These are phyloP conservation scores for Cladorrhinum sp. DNA, from an alignment of 2,329 filamentous ascomycete species.

Conservation along the genomic window DNA sequence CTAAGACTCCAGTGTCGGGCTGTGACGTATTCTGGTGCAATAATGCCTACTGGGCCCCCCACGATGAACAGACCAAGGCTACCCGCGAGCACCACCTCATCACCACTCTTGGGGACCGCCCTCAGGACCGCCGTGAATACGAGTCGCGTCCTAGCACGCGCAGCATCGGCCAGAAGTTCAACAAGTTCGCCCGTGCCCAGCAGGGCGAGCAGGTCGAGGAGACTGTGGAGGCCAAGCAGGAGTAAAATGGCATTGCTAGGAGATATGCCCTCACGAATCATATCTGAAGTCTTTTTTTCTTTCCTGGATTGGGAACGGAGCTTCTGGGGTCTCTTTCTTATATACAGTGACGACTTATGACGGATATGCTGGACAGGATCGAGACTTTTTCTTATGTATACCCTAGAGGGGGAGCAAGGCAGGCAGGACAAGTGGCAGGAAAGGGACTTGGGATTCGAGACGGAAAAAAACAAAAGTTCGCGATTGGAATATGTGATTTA, in stretches of 20 bases:
- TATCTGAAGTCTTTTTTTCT: too few species aligned
- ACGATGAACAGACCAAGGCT: conserved; percentile 40
- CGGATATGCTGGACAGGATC: too few species aligned
- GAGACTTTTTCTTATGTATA: too few species aligned
- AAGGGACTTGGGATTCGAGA: too few species aligned
- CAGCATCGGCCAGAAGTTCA: not conserved
- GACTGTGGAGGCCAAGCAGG: not conserved
- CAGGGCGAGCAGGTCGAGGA: too few species aligned
- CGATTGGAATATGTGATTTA: too few species aligned
- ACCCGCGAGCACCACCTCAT: conserved; percentile 34
- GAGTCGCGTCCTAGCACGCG: not conserved
- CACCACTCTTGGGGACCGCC: conserved; percentile 29
- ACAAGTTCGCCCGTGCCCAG: not conserved
- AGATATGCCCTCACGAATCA: too few species aligned
- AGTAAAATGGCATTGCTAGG: not conserved
- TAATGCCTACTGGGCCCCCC: conserved; percentile 39
- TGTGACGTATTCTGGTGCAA: conserved; percentile 41
- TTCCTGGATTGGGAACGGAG: not conserved
- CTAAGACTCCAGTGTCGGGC: conserved; percentile 30
- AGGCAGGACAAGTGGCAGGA: too few species aligned
- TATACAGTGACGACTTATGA: not conserved
- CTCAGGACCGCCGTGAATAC: not conserved
- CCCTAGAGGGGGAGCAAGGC: too few species aligned
- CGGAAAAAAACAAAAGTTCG: too few species aligned
- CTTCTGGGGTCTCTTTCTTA: not conserved